Percentiles rank a stretch among this genome's conserved stretches.
These are phyloP conservation scores for Globisporangium okanoganense DNA, from an alignment of 352 stramenopile genomes.

Conservation along the genomic window DNA sequence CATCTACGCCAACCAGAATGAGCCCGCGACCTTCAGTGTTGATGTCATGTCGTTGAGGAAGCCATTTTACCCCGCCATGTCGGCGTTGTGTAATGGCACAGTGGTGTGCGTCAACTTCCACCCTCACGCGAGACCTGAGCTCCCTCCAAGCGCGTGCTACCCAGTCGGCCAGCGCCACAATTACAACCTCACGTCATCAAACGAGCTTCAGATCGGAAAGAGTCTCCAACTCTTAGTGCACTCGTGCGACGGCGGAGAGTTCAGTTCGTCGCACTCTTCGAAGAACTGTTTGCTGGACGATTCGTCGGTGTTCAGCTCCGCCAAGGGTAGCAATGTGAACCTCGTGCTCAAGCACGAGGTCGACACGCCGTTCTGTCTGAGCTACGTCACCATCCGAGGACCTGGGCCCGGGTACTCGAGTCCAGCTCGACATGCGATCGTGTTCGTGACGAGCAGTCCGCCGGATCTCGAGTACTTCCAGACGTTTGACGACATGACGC, in stretches of 20 bases:
- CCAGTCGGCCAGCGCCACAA: slow-evolving; percentile 34
- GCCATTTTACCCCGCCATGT: slow-evolving; percentile 54
- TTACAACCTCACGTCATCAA: slow-evolving; percentile 37
- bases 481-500: slow-evolving; percentile 61
- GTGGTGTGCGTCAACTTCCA: slow-evolving; percentile 73
- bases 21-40: slow-evolving; percentile 34
- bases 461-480: slow-evolving; percentile 51
- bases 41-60: slow-evolving; percentile 29
- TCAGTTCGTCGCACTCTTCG: slow-evolving; percentile 64
- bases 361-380: slow-evolving; percentile 79
- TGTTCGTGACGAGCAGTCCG: slow-evolving; percentile 68
- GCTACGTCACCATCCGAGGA: slow-evolving; percentile 64
- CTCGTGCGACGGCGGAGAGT: slow-evolving; percentile 77
- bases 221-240: slow-evolving; percentile 58
- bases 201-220: slow-evolving; percentile 74
- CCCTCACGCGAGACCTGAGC: slow-evolving; percentile 37
- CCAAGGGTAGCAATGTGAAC: slow-evolving; percentile 70
- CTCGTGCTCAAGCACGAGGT: slow-evolving; percentile 75
- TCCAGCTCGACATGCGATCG: slow-evolving; percentile 47
- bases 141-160: slow-evolving; percentile 40
- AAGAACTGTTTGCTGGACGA: slow-evolving; percentile 77
- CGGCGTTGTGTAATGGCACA: slow-evolving; percentile 62
- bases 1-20: slow-evolving; percentile 41
- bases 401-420: slow-evolving; percentile 79
- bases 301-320: slow-evolving; percentile 76